phyloP scores from a whole-genome alignment of 768 basidiomycete species.

The Tulasnella sp. region DNA sequence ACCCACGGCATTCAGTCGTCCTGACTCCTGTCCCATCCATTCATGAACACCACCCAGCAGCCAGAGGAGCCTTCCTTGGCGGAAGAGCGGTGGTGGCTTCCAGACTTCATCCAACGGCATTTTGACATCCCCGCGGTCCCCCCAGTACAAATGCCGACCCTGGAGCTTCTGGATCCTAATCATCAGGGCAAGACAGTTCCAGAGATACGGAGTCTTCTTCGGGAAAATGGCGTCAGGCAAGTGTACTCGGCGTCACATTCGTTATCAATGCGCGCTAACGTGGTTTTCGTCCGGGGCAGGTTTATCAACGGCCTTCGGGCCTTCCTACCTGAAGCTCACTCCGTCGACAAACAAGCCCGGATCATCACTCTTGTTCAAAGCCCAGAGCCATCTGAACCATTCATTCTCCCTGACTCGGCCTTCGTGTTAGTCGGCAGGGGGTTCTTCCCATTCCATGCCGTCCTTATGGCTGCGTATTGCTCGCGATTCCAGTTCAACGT shows the following conservation, averaged over 20 bases:
- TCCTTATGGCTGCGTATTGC: slow-evolving; percentile 18
- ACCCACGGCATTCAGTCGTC: neutral
- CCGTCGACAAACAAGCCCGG: neutral
- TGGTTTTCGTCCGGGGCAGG: neutral
- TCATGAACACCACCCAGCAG: neutral
- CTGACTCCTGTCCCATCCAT: neutral
- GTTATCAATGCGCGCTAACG: slow-evolving; percentile 1
- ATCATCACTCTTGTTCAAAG: neutral
- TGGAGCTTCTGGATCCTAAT: neutral
- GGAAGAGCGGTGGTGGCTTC: slow-evolving; percentile 10
- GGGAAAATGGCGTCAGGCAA: neutral
- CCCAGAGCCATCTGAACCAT: neutral
- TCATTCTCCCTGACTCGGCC: neutral
- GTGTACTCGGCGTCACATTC: neutral
- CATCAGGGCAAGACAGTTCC: neutral
- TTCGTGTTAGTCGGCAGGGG: slow-evolving; percentile 1
- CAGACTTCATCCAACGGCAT: neutral
- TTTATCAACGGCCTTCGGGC: slow-evolving; percentile 7
- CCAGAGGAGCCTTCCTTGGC: neutral
- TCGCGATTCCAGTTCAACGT: neutral
- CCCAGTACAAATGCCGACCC: neutral
- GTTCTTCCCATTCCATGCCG: slow-evolving; percentile 15
- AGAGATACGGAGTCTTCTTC: slow-evolving; percentile 14
- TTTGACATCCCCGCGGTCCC: slow-evolving; percentile 4
- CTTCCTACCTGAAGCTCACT: neutral